Evolutionary conservation across 1,139 yeast genomes (phyloP).

Genomic region (Pneumocystis jirovecii): DNA sequence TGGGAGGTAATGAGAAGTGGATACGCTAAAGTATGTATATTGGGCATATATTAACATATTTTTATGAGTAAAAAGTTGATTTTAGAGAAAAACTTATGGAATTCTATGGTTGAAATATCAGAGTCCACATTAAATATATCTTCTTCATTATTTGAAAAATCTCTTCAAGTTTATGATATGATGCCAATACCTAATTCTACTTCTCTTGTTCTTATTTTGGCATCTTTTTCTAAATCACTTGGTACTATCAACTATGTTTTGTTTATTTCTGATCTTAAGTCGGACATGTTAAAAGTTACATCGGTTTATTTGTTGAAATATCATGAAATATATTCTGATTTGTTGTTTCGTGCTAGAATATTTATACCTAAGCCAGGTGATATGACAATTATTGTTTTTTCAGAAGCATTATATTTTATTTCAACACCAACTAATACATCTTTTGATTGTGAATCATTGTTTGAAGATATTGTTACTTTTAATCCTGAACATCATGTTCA

Average conservation of each 20-base stretch:
- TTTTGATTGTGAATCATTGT: conserved; percentile 19
- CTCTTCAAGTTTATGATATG: conserved; percentile 40
- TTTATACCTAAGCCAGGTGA: conserved; percentile 46
- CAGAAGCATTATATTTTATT: conserved; percentile 34
- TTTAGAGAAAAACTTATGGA: conserved; percentile 26
- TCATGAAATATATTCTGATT: conserved; percentile 22
- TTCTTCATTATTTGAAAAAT: conserved; percentile 30
- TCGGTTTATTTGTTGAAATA: conserved; percentile 47
- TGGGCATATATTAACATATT: conserved; percentile 13
- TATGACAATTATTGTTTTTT: conserved; percentile 50
- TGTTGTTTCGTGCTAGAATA: conserved; percentile 33
- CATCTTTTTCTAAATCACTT: conserved; percentile 23
- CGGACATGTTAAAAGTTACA: conserved; percentile 39
- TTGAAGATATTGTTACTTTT: conserved; percentile 65
- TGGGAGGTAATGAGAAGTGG: conserved; percentile 38
- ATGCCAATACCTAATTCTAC: conserved; percentile 17
- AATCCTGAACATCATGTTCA: conserved; percentile 32
- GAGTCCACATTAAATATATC: not conserved
- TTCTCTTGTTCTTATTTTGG: conserved; percentile 33
- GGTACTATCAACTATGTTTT: conserved; percentile 33
- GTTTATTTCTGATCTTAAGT: conserved; percentile 41
- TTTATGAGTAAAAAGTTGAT: conserved; percentile 26
- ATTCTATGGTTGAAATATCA: conserved; percentile 26
- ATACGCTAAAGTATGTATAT: conserved; percentile 16
- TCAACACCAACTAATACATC: not conserved